Evolutionary conservation across 2,329 filamentous ascomycete genomes (phyloP), one percentile per base, ranked within the genome.

Genomic region (Pleurostoma richardsiae): DNA sequence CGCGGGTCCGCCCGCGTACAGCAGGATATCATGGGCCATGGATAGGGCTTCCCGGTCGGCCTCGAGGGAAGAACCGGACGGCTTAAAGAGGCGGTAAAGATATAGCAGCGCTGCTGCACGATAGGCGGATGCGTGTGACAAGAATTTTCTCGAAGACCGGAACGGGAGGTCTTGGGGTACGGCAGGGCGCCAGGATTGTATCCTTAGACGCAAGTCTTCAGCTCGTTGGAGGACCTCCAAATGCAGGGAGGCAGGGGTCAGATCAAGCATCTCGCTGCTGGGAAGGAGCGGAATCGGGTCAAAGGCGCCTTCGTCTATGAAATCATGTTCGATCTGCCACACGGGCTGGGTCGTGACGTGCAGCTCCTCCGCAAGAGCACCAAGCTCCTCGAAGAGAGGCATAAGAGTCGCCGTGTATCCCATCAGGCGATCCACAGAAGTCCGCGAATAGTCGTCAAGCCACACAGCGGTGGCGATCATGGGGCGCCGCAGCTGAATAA

Each of bases 401-500:
- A 63, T 61, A 26, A 64, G 45, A 8, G 59, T 58, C 3, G 48
- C 40, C 1, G 59, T 63, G 38, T 58, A 62, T 2, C 60, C 61
- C 47, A 64, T 60, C 41, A 64, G 56, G 6, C 61, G 59, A 44
- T 63, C 61, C 6, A 58, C 55, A 5, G 42, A 41, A 5, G 54
- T 49, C 11, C 39, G 41, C 29, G 43, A 47, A 39, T 56, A 47
- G 6, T 57, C 55, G 26, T 61, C 55, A 1, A 64, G 52, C 59
- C 60, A 64, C 26, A 57, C 49, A 4, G 47, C 45, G 4, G 54
- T 54, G 3, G 59, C 54, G 19, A 63, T 57, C 7, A 48, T 43
- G 5, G 53, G 53, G 3, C 52, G 55, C 2, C 54, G 55, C 6
- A 56, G 49, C 11, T 56, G 49, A 2, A 56, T 51, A 19, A 64